Percentiles rank a stretch among this genome's conserved stretches.
Evolutionary conservation across 2,329 filamentous ascomycete species (phyloP).

Genomic region (Hypoxylon rubiginosum): DNA sequence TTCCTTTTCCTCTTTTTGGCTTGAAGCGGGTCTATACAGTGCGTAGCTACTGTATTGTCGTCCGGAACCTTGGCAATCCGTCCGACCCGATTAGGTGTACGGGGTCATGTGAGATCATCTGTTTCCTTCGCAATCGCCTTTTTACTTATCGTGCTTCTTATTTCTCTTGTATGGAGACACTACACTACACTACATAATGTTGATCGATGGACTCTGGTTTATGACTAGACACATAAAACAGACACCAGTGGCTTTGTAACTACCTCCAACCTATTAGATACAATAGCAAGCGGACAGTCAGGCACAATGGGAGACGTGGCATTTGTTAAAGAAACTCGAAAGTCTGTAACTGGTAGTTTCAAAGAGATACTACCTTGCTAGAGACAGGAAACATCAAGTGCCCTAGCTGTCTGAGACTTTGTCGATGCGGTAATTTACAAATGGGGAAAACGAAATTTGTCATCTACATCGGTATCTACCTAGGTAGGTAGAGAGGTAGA

Average conservation of each 20-base stretch:
- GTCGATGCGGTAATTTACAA: background rate
- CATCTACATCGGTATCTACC: background rate
- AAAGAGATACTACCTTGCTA: background rate
- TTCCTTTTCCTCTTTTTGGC: slow-evolving; percentile 15
- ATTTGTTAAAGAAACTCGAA: slow-evolving; percentile 4
- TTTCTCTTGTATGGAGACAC: background rate
- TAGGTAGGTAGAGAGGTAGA: too few relatives aligned
- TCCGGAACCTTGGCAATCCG: slow-evolving; percentile 34
- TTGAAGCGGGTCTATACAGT: slow-evolving; percentile 4
- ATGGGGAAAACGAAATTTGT: slow-evolving; percentile 2
- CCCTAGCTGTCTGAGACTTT: slow-evolving; percentile 1
- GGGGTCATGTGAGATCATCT: slow-evolving; percentile 34
- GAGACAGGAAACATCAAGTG: background rate
- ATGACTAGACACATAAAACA: slow-evolving; percentile 12
- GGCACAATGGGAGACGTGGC: background rate
- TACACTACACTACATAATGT: background rate
- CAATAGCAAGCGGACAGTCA: slow-evolving; percentile 7
- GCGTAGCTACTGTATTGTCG: slow-evolving; percentile 8
- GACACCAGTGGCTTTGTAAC: slow-evolving; percentile 12
- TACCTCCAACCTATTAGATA: slow-evolving; percentile 25
- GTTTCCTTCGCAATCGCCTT: slow-evolving; percentile 13
- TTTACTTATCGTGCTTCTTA: background rate
- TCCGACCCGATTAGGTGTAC: slow-evolving; percentile 19
- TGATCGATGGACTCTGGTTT: background rate
- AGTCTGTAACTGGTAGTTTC: background rate